phyloP scores from a whole-genome alignment of 495 filamentous ascomycete species.

The Penicillium cinerascens region DNA sequence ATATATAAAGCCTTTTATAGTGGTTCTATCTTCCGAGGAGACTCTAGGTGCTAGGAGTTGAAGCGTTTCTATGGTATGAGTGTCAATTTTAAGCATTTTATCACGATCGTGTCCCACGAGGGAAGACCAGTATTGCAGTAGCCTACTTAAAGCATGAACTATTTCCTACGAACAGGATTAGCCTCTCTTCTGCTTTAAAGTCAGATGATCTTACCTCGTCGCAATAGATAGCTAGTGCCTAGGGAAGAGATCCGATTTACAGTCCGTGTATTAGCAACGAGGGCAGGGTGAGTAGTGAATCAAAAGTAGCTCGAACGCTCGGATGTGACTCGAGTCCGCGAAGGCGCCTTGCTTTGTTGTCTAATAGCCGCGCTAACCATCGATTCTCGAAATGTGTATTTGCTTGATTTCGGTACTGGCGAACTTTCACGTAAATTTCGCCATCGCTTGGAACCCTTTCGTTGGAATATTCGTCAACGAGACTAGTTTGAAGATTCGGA shows the following conservation, averaged over 20 bases:
- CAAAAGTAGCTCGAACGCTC: conserved; percentile 13
- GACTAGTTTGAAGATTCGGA: conserved; percentile 4
- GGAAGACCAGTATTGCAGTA: conserved; percentile 17
- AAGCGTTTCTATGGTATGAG: conserved; percentile 13
- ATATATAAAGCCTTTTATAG: neutral
- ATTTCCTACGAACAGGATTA: conserved; percentile 16
- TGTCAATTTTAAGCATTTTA: conserved; percentile 13
- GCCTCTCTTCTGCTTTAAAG: neutral
- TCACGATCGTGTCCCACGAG: conserved; percentile 7
- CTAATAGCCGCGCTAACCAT: conserved; percentile 19
- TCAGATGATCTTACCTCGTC: conserved; percentile 14
- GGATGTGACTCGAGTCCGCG: conserved; percentile 4
- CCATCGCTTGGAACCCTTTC: conserved; percentile 30
- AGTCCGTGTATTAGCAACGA: conserved; percentile 8
- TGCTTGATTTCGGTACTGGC: conserved; percentile 28
- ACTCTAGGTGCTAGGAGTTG: conserved; percentile 13
- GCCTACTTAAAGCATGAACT: conserved; percentile 11
- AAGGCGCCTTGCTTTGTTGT: conserved; percentile 17
- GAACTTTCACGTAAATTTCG: conserved; percentile 40
- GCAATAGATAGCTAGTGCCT: conserved; percentile 16
- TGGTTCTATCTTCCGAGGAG: conserved; percentile 6
- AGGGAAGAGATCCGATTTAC: conserved; percentile 11
- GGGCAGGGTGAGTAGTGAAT: conserved; percentile 7
- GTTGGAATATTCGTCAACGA: conserved; percentile 35
- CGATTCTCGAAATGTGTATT: conserved; percentile 23